Conservation (phyloP, 495 filamentous ascomycete genomes). For the Rusavskia elegans region DNA sequence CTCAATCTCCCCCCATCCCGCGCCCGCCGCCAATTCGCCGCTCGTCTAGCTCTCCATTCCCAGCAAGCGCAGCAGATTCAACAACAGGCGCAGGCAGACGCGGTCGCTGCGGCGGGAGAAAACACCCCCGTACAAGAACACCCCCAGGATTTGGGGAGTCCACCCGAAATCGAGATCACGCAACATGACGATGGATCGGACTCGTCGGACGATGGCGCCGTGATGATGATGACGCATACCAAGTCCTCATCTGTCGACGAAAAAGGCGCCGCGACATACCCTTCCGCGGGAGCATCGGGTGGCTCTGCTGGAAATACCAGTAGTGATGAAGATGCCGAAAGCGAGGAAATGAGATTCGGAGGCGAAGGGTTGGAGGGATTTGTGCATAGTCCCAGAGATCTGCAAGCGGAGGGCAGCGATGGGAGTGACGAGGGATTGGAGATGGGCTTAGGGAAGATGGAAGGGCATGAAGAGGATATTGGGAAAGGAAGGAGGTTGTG, state of each 20-base stretch:
- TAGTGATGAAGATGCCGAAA: slow-evolving; percentile 1
- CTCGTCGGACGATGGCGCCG: background rate
- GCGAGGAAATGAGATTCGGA: background rate
- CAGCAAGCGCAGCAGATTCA: slow-evolving; percentile 32
- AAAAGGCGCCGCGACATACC: background rate
- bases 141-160: background rate
- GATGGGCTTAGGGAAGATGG: background rate
- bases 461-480: background rate
- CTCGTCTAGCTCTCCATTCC: slow-evolving; percentile 64
- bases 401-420: background rate
- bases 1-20: slow-evolving; percentile 70
- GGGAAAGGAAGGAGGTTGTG: background rate
- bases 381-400: background rate
- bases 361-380: background rate
- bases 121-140: background rate
- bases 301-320: background rate
- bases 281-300: background rate
- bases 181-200: slow-evolving; percentile 6
- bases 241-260: no score
- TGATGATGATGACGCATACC: background rate
- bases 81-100: slow-evolving; percentile 8
- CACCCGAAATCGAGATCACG: background rate
- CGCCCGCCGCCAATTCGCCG: slow-evolving; percentile 73
- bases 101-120: slow-evolving; percentile 1
- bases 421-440: background rate